These are phyloP conservation scores for Stachybotrys chartarum DNA, from an alignment of 2,329 filamentous ascomycete species.

Conservation along the genomic window DNA sequence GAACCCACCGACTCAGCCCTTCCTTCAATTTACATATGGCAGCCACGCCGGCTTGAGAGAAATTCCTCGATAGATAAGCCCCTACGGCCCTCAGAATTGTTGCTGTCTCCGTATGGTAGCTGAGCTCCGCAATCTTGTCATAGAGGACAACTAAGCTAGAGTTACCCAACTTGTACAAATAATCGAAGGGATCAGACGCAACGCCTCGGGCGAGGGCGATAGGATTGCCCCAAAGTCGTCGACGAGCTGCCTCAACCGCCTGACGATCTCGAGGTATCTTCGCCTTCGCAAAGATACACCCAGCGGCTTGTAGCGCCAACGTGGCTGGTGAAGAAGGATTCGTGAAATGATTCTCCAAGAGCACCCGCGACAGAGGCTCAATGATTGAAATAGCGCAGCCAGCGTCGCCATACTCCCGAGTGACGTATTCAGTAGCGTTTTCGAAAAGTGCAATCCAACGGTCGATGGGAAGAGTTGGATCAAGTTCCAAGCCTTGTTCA, in stretches of 20 bases:
- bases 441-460: conserved; percentile 51
- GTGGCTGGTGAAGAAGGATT: conserved; percentile 6
- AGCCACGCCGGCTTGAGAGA: conserved; percentile 42
- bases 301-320: conserved; percentile 25
- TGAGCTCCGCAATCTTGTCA: conserved; percentile 26
- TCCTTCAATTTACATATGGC: conserved; percentile 54
- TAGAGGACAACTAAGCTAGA: conserved; percentile 50
- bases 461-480: conserved; percentile 37
- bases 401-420: conserved; percentile 58
- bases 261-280: conserved; percentile 53
- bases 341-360: conserved; percentile 30
- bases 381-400: conserved; percentile 60
- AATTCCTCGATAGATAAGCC: conserved; percentile 45
- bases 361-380: conserved; percentile 59
- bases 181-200: conserved; percentile 55
- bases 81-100: conserved; percentile 18
- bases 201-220: conserved; percentile 27
- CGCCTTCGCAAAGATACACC: conserved; percentile 38
- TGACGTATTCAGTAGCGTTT: conserved; percentile 47
- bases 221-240: conserved; percentile 53
- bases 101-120: conserved; percentile 17
- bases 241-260: conserved; percentile 57
- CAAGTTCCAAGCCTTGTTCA: conserved; percentile 47
- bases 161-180: conserved; percentile 55
- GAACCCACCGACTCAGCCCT: conserved; percentile 57